Base-by-base conservation (phyloP, 768 basidiomycete genomes). In the Omphalotus guepiniiformis region DNA sequence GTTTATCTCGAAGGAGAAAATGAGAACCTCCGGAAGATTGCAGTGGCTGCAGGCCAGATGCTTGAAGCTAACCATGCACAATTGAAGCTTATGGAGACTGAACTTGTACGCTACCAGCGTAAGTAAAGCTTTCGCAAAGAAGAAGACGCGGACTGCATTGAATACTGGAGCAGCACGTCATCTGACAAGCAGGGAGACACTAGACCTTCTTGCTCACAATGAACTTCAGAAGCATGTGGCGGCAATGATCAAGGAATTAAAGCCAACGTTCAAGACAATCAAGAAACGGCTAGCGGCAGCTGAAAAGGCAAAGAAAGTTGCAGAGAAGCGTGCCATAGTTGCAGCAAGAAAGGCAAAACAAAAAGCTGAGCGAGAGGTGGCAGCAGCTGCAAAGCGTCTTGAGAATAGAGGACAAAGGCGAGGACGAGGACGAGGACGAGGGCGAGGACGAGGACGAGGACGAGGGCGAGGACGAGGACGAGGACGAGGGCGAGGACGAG, bases 1-100 rank as follows among this genome's bases (percentile, higher is more conserved):
- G 18, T 37, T 22, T 32, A 13, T 13, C 45, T 56, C 37, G 12
- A 6, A 22, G 18, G 25, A 21, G 29, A 55, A 32, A 52, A 49
- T 37, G 28, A 34, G 15, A 22, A 51, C 25, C 53, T 56, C 30
- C 32, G 47, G 28, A 28, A 28, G 15, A 42, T 54, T 36, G 34
- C 40, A 3, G 19, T 2, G 11, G 32, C 22, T 13, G 53, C 45
- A 22, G 18, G 36, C 16, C 21, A 40, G 6, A 40, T 45, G 15
- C n/a, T 56, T 16, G 37, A 56, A 35, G 23, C 32, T 6, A 42
- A 53, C 30, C 45, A 50, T 44, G 36, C 53, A 25, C 49, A 43
- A 35, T 45, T 47, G 52, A 47, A 47, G 29, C 21, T 56, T 21
- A 56, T 56, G 55, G 53, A 53, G n/a, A 34, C 18, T 9, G 55